A percentile compares a stretch with the other conserved stretches of the same genome.
phyloP scores from a whole-genome alignment of 179 eudicot genomes.

The Heliamphora pulchella region DNA sequence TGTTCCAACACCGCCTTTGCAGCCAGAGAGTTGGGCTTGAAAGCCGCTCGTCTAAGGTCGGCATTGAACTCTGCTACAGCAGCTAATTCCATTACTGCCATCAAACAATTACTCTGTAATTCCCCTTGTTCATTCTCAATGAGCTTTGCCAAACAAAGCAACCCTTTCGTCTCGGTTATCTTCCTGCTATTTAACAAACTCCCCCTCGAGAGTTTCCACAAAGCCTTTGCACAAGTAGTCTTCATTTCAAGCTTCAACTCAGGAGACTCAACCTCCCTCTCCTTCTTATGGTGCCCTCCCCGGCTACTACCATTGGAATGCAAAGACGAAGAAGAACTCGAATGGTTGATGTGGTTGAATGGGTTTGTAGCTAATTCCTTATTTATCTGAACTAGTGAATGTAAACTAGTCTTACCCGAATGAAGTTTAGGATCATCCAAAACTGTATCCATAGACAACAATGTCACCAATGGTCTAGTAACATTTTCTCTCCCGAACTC shows the following conservation, averaged over 20 bases:
- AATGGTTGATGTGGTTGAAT: constrained; percentile 8
- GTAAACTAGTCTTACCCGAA: constrained; percentile 39
- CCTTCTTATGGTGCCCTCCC: constrained; percentile 35
- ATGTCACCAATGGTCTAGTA: constrained; percentile 43
- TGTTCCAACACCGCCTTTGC: constrained; percentile 58
- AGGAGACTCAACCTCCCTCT: constrained; percentile 44
- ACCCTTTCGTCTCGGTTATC: constrained; percentile 59
- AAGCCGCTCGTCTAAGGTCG: constrained; percentile 52
- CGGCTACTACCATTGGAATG: constrained; percentile 27
- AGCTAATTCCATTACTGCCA: constrained; percentile 60
- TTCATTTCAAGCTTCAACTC: constrained; percentile 47
- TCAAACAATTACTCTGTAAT: constrained; percentile 47
- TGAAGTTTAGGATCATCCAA: constrained; percentile 39
- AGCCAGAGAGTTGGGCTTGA: constrained; percentile 58
- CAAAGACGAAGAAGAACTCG: constrained; percentile 36
- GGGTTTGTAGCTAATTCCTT: constrained; percentile 37
- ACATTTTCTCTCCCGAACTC: constrained; percentile 62
- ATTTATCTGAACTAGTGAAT: constrained; percentile 49
- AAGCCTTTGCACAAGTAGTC: constrained; percentile 42
- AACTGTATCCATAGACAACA: constrained; percentile 44
- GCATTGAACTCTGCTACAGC: constrained; percentile 52
- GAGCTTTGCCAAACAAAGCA: constrained; percentile 53
- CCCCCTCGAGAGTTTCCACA: constrained; percentile 48
- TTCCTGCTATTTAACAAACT: constrained; percentile 57
- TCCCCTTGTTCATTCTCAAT: constrained; percentile 28